Conservation (phyloP, 176 grass and related monocot species). For the Pharus latifolius region DNA sequence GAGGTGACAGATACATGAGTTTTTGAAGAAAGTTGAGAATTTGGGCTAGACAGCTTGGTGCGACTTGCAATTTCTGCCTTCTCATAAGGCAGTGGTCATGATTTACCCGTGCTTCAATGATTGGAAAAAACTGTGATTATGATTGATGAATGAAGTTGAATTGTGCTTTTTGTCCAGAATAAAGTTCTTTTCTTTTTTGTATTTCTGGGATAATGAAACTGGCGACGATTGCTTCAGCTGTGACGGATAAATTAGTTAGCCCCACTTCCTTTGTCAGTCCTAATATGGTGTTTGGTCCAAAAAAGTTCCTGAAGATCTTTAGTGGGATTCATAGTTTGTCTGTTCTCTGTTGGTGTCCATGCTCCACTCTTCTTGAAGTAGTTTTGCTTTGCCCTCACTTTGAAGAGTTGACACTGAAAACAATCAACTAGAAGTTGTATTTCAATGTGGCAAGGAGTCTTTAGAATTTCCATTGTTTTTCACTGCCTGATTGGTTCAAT, state of each 20-base stretch:
- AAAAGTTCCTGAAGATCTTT: neutral
- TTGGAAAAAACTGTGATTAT: neutral
- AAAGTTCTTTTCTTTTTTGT: neutral
- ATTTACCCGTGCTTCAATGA: neutral
- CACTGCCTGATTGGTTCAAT: neutral
- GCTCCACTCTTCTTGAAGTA: neutral
- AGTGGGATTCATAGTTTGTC: neutral
- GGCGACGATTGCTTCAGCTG: neutral
- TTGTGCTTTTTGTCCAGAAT: neutral
- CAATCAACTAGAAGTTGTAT: neutral
- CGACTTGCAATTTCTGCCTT: neutral
- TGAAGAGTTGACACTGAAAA: neutral
- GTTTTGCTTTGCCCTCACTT: neutral
- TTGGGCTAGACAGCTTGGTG: neutral
- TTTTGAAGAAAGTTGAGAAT: neutral
- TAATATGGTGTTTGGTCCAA: neutral
- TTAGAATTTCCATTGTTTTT: neutral
- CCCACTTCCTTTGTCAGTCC: neutral
- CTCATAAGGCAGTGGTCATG: neutral
- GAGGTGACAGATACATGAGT: neutral
- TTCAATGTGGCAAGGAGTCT: neutral
- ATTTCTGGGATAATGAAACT: neutral
- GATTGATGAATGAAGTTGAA: neutral
- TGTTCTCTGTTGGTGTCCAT: neutral
- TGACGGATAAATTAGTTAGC: neutral